phyloP scores from a whole-genome alignment of 176 grass and related monocot genomes.

The Rhynchospora pubera region DNA sequence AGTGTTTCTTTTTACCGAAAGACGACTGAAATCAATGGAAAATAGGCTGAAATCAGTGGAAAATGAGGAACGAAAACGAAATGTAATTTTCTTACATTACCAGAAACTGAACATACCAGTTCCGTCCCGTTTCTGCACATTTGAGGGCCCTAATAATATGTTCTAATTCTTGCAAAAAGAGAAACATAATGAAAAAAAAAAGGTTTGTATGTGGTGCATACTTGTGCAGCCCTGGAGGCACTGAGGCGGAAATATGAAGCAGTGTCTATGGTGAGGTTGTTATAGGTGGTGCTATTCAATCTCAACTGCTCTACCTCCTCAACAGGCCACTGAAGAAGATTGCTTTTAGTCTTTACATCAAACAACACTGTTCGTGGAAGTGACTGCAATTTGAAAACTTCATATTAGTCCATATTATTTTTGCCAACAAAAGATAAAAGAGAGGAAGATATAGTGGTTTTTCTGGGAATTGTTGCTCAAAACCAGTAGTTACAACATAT shows the following conservation, averaged over 20 bases:
- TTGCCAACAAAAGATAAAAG: not conserved
- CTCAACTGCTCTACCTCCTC: constrained; percentile 62
- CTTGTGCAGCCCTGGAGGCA: constrained; percentile 47
- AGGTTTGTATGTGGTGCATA: not conserved
- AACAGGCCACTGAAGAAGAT: constrained; percentile 91
- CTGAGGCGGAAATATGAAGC: constrained; percentile 48
- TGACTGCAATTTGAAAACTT: constrained; percentile 25
- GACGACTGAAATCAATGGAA: no score
- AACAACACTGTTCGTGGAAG: constrained; percentile 71
- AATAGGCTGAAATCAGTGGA: no score
- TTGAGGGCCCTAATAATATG: no score
- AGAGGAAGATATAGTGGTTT: not conserved
- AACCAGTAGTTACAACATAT: not conserved
- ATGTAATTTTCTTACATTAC: no score
- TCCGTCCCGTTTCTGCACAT: no score
- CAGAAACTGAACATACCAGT: no score
- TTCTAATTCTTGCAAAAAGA: not conserved
- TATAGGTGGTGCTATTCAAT: constrained; percentile 36
- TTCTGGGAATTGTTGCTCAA: not conserved
- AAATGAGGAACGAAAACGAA: no score
- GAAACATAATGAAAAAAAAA: not conserved
- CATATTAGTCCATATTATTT: not conserved
- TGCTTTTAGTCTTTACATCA: constrained; percentile 61
- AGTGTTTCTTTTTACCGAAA: no score
- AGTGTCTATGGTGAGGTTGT: constrained; percentile 44